These are phyloP conservation scores for Dactylellina haptotyla DNA, from an alignment of 2,329 filamentous ascomycete species.

Conservation along the genomic window DNA sequence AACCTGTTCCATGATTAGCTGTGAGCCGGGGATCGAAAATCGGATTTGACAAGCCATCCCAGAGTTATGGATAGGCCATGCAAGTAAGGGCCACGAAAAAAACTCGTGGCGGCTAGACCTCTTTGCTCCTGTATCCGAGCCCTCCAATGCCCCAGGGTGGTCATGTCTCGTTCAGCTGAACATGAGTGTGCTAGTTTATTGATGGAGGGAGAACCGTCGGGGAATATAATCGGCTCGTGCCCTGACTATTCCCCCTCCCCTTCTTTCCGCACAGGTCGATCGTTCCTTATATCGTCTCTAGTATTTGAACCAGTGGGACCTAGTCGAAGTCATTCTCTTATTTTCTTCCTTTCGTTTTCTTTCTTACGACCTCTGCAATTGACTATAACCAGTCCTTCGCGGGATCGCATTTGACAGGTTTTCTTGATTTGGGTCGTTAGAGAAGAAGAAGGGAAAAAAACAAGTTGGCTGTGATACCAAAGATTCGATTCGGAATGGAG, in stretches of 20 bases:
- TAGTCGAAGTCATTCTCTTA: background rate
- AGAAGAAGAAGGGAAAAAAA: no score
- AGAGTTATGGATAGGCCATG: conserved; percentile 2
- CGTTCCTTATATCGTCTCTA: conserved; percentile 9
- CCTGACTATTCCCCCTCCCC: conserved; percentile 3
- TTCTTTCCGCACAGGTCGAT: conserved; percentile 15
- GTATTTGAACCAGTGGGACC: conserved; percentile 6
- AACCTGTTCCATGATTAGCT: background rate
- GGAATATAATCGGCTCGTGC: conserved; percentile 42
- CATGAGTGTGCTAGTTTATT: background rate
- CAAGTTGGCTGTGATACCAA: background rate
- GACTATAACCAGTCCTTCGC: no score
- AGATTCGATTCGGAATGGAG: conserved; percentile 12
- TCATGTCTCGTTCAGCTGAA: conserved; percentile 18
- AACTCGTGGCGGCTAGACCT: conserved; percentile 25
- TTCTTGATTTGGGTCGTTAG: background rate
- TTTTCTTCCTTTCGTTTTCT: background rate
- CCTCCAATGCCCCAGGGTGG: conserved; percentile 4
- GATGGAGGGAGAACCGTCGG: background rate
- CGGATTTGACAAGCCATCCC: background rate
- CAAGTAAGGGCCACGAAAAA: conserved; percentile 32
- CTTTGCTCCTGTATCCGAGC: conserved; percentile 16
- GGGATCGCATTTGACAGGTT: no score
- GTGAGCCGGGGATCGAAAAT: conserved; percentile 6
- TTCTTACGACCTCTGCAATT: background rate